Evolutionary conservation across 1,139 yeast species (phyloP).

Genomic region (Blastobotrys buckinghamii): DNA sequence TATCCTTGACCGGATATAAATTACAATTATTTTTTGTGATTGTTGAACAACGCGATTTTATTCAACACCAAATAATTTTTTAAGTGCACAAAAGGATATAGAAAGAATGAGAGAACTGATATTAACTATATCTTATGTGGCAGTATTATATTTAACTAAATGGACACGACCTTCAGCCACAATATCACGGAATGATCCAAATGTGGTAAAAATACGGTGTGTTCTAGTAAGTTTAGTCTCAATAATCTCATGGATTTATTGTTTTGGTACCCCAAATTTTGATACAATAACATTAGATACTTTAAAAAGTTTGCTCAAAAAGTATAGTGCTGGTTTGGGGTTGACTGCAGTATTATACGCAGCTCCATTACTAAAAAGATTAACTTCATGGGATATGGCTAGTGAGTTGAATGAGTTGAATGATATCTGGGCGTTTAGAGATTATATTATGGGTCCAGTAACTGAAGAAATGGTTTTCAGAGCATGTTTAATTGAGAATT

Average conservation of each 20-base stretch:
- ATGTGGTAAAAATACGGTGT: conserved; percentile 39
- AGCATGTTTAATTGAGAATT: conserved; percentile 47
- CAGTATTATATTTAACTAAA: conserved; percentile 28
- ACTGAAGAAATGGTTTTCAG: conserved; percentile 86
- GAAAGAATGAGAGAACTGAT: conserved; percentile 10
- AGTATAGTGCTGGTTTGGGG: neutral
- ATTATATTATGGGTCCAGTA: conserved; percentile 71
- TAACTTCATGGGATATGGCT: neutral
- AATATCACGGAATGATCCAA: conserved; percentile 28
- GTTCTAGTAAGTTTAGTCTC: conserved; percentile 34
- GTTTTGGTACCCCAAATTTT: neutral
- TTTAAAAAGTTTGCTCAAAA: neutral
- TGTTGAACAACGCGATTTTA: no score
- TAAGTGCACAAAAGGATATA: no score
- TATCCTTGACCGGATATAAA: neutral
- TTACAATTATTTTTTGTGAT: no score
- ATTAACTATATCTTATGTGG: conserved; percentile 29
- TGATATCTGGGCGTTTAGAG: conserved; percentile 52
- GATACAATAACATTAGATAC: no score
- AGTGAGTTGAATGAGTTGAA: neutral
- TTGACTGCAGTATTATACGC: conserved; percentile 36
- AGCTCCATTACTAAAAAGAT: conserved; percentile 48
- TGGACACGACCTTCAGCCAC: conserved; percentile 28
- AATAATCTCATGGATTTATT: conserved; percentile 15
- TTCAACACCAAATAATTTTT: no score